These are phyloP conservation scores for Urostyla sp. DNA, from an alignment of 73 alveolate species.

Conservation along the genomic window DNA sequence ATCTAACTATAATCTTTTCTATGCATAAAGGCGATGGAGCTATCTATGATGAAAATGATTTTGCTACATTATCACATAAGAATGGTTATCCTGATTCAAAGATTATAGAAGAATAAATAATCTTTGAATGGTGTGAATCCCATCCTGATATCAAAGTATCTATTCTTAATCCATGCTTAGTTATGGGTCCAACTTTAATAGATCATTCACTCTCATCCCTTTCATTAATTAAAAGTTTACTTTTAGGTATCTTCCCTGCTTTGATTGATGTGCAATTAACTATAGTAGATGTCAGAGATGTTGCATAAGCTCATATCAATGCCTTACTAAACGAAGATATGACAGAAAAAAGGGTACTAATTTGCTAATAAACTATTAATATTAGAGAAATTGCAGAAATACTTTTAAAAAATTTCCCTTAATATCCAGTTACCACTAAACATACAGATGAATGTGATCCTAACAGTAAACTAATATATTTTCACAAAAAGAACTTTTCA, in stretches of 20 bases:
- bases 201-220: not conserved
- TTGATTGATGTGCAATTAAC: slow-evolving; percentile 43
- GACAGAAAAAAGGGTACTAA: not conserved
- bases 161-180: slow-evolving; percentile 22
- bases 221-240: not conserved
- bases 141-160: not conserved
- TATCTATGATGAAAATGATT: slow-evolving; percentile 15
- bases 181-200: slow-evolving; percentile 23
- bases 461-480: slow-evolving; percentile 2
- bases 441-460: slow-evolving; percentile 19
- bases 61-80: slow-evolving; percentile 5
- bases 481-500: not conserved
- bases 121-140: not conserved
- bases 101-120: slow-evolving; percentile 11
- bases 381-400: slow-evolving; percentile 4
- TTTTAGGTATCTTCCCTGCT: slow-evolving; percentile 55
- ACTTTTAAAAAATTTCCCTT: slow-evolving; percentile 26
- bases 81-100: slow-evolving; percentile 1
- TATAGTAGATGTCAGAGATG: slow-evolving; percentile 71
- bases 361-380: not conserved
- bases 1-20: not conserved
- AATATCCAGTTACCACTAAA: slow-evolving; percentile 20
- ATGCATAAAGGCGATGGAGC: not conserved
- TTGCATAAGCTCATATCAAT: slow-evolving; percentile 55
- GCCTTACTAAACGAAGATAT: slow-evolving; percentile 10